Evolutionary conservation across 495 filamentous ascomycete genomes (phyloP), one percentile per base, ranked within the genome.

Genomic region (Aeminium ludgeri): DNA sequence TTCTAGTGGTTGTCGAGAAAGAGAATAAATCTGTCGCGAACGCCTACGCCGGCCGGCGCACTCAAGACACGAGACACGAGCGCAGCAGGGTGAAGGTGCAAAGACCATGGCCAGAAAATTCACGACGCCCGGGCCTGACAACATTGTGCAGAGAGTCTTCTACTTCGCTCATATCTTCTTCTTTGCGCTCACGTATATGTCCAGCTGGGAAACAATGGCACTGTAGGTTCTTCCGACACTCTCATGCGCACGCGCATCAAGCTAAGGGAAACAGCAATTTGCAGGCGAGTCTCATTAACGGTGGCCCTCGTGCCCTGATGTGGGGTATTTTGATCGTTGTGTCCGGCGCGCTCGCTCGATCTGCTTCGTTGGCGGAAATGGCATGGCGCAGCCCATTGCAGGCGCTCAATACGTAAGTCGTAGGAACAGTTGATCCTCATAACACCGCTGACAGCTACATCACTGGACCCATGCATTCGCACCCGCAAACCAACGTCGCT

Each of bases 401-500:
- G 41, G 33, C 4, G 41, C 17, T 30, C 41, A 44, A 29, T 44
- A 44, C 28, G 13, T n/a, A 17, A 20, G n/a, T 10, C 10, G 6
- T 10, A 10, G 8, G 15, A 11, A 35, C 33, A 8, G 6, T 33
- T 6, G 6, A 12, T 18, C 15, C 8, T n/a, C 15, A 27, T 65
- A 40, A 7, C 7, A 7, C n/a, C 7, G n/a, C 28, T 7, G 7
- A 30, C 7, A n/a, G 10, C 56, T 55, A 29, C 64, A 61, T 16
- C 65, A 70, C 32, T 34, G 32, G 32, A 34, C 32, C 7, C 32
- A 34, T 16, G 8, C 47, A 68, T 68, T 54, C 60, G 66, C 41
- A 67, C 64, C 64, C 59, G 56, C 4, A 54, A 56, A 41, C 6
- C 62, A 46, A 23, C 43, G 57, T 40, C 60, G 61, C 18, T 63